Base-by-base conservation (phyloP, 1,284 basidiomycete species). In the Trichosporon sp. region DNA sequence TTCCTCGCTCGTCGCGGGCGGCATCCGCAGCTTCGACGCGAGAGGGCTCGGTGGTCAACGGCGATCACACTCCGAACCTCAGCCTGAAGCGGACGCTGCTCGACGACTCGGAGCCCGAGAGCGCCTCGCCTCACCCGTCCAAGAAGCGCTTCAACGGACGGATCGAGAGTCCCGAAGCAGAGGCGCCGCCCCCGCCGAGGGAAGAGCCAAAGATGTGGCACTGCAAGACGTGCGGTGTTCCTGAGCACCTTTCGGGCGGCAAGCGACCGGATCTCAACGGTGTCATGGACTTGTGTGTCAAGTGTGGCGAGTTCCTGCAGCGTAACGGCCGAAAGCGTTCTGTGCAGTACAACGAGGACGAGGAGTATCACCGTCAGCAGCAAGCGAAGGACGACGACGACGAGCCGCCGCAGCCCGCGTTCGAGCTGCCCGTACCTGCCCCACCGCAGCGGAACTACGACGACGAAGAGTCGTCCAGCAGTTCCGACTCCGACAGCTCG, bases 181-280 rank as follows among this genome's bases (percentile, higher is more conserved):
- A 40, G 8, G 36, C 56, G 16, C 56, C 59, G 14, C 49, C 54
- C 3, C 44, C 57, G 32, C 57, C 62, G 29, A n/a, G 52, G 31
- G 46, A 58, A 21, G 40, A 58, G 54, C 46, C 29, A 16, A 91
- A 90, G 0, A 83, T 89, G 3, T 95, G 92, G 92, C 91, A 92
- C 80, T 95, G 92, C 77, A 91, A 89, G 49, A 93, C 93, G 74
- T 94, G 89, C 69, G 92, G 92, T 19, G 90, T 90, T 73, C 92
- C 93, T 0, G 92, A 92, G 73, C 86, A 82, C 69, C 87, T 94
- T 61, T 89, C 92, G 2, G 83, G 92, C 59, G 91, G 92, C 9
- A 83, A 89, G 68, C 84, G 91, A 70, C 95, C 95, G 77, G 93
- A 93, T 2, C 92, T 91, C 3, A 62, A 61, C 23, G 72, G 94